Evolutionary conservation across 2,329 filamentous ascomycete genomes (phyloP).

Genomic region (Apiospora hydei): DNA sequence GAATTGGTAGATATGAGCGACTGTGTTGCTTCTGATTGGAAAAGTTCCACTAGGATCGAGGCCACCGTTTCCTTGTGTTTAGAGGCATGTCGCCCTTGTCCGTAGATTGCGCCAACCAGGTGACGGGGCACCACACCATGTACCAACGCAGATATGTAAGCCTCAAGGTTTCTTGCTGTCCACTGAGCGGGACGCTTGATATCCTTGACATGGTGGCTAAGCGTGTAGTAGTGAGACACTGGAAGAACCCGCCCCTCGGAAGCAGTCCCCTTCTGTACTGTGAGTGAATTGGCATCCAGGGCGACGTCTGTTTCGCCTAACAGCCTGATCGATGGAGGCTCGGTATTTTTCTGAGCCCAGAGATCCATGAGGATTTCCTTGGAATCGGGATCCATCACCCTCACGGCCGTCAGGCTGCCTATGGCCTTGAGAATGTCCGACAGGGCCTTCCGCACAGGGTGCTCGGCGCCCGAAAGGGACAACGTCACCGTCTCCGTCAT

Average conservation of each 20-base stretch:
- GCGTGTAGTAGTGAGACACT: slow-evolving; percentile 26
- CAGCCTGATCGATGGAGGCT: slow-evolving; percentile 28
- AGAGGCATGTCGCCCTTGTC: slow-evolving; percentile 22
- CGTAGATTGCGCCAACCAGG: slow-evolving; percentile 36
- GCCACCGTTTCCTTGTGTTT: slow-evolving; percentile 40
- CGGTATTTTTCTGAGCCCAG: slow-evolving; percentile 28
- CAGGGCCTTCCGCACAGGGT: slow-evolving; percentile 36
- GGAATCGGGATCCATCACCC: slow-evolving; percentile 33
- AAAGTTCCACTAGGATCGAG: slow-evolving; percentile 35
- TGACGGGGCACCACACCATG: slow-evolving; percentile 36
- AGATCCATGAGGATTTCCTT: slow-evolving; percentile 30
- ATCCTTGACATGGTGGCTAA: slow-evolving; percentile 36
- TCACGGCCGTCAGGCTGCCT: slow-evolving; percentile 37
- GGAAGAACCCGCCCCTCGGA: background rate
- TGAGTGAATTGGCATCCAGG: slow-evolving; percentile 33
- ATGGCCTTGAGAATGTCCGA: slow-evolving; percentile 36
- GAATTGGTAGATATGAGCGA: slow-evolving; percentile 35
- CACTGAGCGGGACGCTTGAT: slow-evolving; percentile 36
- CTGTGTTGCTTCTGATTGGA: slow-evolving; percentile 35
- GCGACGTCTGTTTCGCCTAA: slow-evolving; percentile 28
- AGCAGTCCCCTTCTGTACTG: slow-evolving; percentile 29
- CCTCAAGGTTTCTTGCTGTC: slow-evolving; percentile 39
- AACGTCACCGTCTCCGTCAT: slow-evolving; percentile 33
- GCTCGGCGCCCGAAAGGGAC: slow-evolving; percentile 37
- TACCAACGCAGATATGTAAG: slow-evolving; percentile 39